phyloP scores from a whole-genome alignment of 768 basidiomycete species.

The Phylloporus sp. region DNA sequence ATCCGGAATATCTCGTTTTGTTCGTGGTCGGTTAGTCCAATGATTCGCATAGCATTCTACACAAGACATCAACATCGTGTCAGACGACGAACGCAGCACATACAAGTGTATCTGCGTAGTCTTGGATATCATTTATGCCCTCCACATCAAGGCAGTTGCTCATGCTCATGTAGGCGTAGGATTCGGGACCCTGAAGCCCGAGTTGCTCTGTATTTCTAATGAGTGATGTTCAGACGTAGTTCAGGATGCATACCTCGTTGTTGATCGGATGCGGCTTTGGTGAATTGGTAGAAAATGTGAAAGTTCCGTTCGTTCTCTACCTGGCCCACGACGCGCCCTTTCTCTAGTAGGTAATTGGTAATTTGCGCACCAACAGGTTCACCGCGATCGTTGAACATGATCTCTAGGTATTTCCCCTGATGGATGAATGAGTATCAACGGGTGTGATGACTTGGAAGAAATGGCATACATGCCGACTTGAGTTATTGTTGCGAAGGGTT shows the following conservation, averaged over 20 bases:
- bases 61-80: background rate
- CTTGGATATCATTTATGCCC: slow-evolving; percentile 85
- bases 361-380: slow-evolving; percentile 98
- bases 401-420: slow-evolving; percentile 98
- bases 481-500: slow-evolving; percentile 98
- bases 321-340: slow-evolving; percentile 94
- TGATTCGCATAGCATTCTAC: slow-evolving; percentile 89
- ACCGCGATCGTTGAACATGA: slow-evolving; percentile 94
- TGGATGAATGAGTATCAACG: slow-evolving; percentile 12
- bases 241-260: slow-evolving; percentile 67
- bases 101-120: slow-evolving; percentile 87
- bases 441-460: background rate
- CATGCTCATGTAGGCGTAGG: slow-evolving; percentile 88
- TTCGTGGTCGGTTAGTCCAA: slow-evolving; percentile 82
- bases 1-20: slow-evolving; percentile 92
- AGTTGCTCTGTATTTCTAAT: slow-evolving; percentile 65
- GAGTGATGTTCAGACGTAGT: slow-evolving; percentile 5
- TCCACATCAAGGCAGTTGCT: slow-evolving; percentile 91
- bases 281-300: slow-evolving; percentile 99
- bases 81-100: slow-evolving; percentile 25
- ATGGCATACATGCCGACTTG: slow-evolving; percentile 89
- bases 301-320: slow-evolving; percentile 96
- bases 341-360: slow-evolving; percentile 97
- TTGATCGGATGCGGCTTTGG: slow-evolving; percentile 86
- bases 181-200: slow-evolving; percentile 93